A percentile compares a stretch with the other conserved stretches of the same genome.
These are phyloP conservation scores for Myriosclerotinia curreyana DNA, from an alignment of 2,329 filamentous ascomycete genomes.

Conservation along the genomic window DNA sequence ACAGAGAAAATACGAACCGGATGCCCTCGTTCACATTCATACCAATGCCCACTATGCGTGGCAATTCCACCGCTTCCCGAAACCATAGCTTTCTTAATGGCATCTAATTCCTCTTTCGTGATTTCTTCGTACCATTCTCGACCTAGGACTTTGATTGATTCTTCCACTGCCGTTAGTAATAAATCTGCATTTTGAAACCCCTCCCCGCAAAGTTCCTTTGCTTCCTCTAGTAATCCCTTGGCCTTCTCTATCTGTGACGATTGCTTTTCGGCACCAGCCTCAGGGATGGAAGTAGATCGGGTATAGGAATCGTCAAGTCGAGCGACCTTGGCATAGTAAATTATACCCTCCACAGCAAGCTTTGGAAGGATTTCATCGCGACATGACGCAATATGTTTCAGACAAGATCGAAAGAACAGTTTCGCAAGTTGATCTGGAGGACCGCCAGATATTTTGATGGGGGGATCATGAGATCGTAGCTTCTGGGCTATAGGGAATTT, in stretches of 20 bases:
- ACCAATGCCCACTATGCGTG: constrained; percentile 57
- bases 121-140: constrained; percentile 43
- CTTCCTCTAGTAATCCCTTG: constrained; percentile 35
- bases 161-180: constrained; percentile 36
- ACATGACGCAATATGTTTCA: constrained; percentile 38
- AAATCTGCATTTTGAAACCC: constrained; percentile 37
- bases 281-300: background rate
- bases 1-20: constrained; percentile 20
- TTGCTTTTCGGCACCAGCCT: background rate
- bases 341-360: constrained; percentile 40
- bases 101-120: constrained; percentile 43
- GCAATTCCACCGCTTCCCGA: constrained; percentile 43
- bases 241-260: constrained; percentile 7
- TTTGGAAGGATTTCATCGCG: constrained; percentile 40
- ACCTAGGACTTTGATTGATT: constrained; percentile 36
- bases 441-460: constrained; percentile 26
- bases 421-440: constrained; percentile 21
- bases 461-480: constrained; percentile 12
- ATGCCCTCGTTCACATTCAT: constrained; percentile 54
- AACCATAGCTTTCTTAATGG: constrained; percentile 49
- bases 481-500: constrained; percentile 34
- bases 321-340: constrained; percentile 40
- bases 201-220: constrained; percentile 39
- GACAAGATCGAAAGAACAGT: constrained; percentile 37
- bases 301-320: constrained; percentile 32